A percentile compares a stretch with the other conserved stretches of the same genome.
phyloP scores from a whole-genome alignment of 225 moss, liverwort and hornwort genomes.

The Rhytidiadelphus loreus region DNA sequence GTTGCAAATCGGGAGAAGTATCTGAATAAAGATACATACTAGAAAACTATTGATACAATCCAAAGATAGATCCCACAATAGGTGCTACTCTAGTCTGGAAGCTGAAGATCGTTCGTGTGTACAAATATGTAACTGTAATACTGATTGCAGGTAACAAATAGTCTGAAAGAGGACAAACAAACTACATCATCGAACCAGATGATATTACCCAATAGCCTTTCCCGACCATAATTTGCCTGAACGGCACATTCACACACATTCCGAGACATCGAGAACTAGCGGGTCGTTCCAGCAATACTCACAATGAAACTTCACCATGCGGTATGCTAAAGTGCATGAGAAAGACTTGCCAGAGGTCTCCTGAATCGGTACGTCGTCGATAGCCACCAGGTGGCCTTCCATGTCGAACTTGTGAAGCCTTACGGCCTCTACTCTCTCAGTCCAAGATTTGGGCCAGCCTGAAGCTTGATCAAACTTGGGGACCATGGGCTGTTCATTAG shows the following conservation, averaged over 20 bases:
- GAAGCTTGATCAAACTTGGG: constrained; percentile 7
- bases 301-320: neutral
- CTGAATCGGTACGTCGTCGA: constrained; percentile 15
- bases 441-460: constrained; percentile 52
- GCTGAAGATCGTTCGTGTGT: neutral
- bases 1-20: neutral
- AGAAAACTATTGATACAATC: neutral
- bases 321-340: neutral
- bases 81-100: neutral
- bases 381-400: constrained; percentile 48
- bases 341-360: constrained; percentile 28
- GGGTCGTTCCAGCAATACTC: neutral
- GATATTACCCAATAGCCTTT: neutral
- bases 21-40: constrained; percentile 6
- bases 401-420: constrained; percentile 69
- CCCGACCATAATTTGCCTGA: neutral
- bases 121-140: neutral
- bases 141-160: neutral
- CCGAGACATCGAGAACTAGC: neutral
- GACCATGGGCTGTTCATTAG: neutral
- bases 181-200: neutral
- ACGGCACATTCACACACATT: neutral
- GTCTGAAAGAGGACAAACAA: neutral
- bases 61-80: neutral
- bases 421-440: constrained; percentile 79